Evolutionary conservation across 1,284 basidiomycete genomes (phyloP).

Genomic region (Trametes polyzona): DNA sequence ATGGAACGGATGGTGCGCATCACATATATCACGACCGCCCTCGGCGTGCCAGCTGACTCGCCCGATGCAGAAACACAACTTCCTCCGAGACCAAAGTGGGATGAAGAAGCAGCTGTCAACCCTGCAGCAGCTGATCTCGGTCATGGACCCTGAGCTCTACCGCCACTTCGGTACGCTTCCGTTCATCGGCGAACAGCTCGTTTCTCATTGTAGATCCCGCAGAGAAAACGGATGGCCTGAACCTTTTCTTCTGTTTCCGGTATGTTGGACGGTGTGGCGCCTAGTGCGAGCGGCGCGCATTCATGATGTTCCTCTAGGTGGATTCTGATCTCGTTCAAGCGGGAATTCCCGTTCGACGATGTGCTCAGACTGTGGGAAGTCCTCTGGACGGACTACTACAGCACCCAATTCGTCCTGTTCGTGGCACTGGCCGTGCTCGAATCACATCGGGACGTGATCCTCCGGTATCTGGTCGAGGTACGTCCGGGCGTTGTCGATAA

Average conservation of each 20-base stretch:
- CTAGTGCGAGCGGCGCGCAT: background rate
- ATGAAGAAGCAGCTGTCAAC: slow-evolving; percentile 95
- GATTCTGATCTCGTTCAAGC: slow-evolving; percentile 91
- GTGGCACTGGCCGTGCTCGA: slow-evolving; percentile 93
- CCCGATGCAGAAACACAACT: slow-evolving; percentile 82
- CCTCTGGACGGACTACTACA: slow-evolving; percentile 93
- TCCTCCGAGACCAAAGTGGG: slow-evolving; percentile 94
- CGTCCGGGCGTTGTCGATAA: background rate
- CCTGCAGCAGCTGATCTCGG: slow-evolving; percentile 86
- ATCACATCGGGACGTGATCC: slow-evolving; percentile 90
- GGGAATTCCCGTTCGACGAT: slow-evolving; percentile 92
- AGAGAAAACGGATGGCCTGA: slow-evolving; percentile 91
- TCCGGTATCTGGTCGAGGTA: slow-evolving; percentile 91
- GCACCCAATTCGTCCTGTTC: slow-evolving; percentile 89
- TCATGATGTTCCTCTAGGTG: slow-evolving; percentile 47
- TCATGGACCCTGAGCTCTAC: slow-evolving; percentile 95
- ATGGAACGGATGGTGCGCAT: slow-evolving; percentile 90
- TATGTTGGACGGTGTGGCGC: slow-evolving; percentile 41
- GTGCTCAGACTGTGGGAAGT: slow-evolving; percentile 94
- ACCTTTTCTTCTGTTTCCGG: slow-evolving; percentile 98
- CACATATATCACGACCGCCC: background rate
- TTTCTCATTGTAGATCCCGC: slow-evolving; percentile 12
- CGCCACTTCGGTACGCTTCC: slow-evolving; percentile 72
- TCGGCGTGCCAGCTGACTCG: background rate
- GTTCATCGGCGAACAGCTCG: slow-evolving; percentile 4